Conservation (phyloP, 768 basidiomycete species). For the Leccinum uliginosum region DNA sequence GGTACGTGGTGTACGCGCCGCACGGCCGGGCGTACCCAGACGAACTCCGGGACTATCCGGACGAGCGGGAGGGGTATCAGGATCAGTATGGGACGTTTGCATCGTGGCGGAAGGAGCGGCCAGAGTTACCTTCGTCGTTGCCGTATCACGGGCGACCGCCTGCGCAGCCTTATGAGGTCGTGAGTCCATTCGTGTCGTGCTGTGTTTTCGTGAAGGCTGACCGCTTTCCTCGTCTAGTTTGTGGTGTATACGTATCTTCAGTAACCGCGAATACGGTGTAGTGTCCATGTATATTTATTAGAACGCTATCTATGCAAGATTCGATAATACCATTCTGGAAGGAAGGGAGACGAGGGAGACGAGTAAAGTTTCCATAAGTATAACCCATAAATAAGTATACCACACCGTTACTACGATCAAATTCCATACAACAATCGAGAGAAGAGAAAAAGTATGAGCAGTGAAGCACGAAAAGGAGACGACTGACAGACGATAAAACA, state of each 20-base stretch:
- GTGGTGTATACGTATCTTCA: conserved; percentile 35
- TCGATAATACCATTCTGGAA: not conserved
- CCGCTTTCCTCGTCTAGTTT: conserved; percentile 28
- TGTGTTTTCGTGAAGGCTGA: not conserved
- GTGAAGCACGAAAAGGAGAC: conserved; percentile 8
- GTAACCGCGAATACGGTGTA: conserved; percentile 5
- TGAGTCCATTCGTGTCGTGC: conserved; percentile 21
- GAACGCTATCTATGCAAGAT: conserved; percentile 10
- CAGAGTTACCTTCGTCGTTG: conserved; percentile 59
- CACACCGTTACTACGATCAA: not conserved
- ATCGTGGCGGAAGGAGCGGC: conserved; percentile 39
- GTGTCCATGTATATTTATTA: conserved; percentile 18
- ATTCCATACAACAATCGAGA: conserved; percentile 14
- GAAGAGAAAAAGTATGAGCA: not conserved
- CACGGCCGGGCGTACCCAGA: conserved; percentile 48
- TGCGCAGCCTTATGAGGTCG: conserved; percentile 51
- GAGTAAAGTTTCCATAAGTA: conserved; percentile 17
- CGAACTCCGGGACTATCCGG: conserved; percentile 60
- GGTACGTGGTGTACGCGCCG: conserved; percentile 67
- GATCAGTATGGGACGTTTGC: conserved; percentile 47
- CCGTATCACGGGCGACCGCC: conserved; percentile 55
- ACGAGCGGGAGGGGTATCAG: conserved; percentile 48
- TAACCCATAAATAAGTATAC: conserved; percentile 20
- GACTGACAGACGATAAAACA: not conserved
- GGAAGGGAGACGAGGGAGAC: not conserved